phyloP scores from a whole-genome alignment of 1,139 yeast species.

The Debaryomyces nepalensis region DNA sequence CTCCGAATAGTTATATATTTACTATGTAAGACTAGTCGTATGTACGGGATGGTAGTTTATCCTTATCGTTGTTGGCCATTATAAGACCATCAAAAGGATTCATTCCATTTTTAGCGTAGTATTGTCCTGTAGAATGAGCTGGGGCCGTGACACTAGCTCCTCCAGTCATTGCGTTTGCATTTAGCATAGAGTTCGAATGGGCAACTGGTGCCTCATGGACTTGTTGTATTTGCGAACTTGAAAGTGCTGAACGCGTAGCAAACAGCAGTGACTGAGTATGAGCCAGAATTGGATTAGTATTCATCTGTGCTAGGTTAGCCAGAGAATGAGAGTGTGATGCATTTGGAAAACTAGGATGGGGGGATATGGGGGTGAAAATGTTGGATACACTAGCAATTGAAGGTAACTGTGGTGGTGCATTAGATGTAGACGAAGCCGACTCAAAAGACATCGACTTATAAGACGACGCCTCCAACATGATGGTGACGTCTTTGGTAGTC shows the following conservation, averaged over 20 bases:
- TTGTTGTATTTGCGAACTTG: constrained; percentile 30
- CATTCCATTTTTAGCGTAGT: constrained; percentile 41
- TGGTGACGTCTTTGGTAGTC: constrained; percentile 88
- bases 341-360: constrained; percentile 31
- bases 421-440: constrained; percentile 15
- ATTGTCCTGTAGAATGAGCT: constrained; percentile 42
- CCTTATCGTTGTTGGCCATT: constrained; percentile 29
- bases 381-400: constrained; percentile 41
- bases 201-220: constrained; percentile 23
- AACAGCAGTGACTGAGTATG: constrained; percentile 20
- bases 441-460: constrained; percentile 43
- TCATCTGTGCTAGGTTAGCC: constrained; percentile 24
- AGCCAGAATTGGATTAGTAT: constrained; percentile 13
- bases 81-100: constrained; percentile 50
- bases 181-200: constrained; percentile 20
- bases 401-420: constrained; percentile 30
- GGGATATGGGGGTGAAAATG: constrained; percentile 39
- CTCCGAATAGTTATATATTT: not conserved
- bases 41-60: constrained; percentile 4
- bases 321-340: constrained; percentile 27
- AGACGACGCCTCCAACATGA: constrained; percentile 64
- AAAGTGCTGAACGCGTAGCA: constrained; percentile 39
- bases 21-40: constrained; percentile 13
- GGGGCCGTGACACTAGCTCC: constrained; percentile 34
- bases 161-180: constrained; percentile 10